Conservation (phyloP, 768 basidiomycete genomes). For the Lentinula boryana region DNA sequence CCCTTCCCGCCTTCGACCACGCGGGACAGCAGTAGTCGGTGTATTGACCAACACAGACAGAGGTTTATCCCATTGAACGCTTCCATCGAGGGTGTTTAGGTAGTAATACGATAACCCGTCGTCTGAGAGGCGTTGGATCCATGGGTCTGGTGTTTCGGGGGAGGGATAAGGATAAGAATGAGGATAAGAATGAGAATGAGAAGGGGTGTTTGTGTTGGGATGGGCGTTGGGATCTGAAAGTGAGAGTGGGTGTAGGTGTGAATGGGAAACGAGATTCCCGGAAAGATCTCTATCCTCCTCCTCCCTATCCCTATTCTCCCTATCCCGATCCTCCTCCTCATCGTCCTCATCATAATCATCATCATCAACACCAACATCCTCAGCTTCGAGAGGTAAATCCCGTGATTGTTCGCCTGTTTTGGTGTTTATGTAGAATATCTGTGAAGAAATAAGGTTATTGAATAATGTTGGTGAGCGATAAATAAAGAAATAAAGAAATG, state of each 20-base stretch:
- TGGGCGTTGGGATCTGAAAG: too few relatives aligned
- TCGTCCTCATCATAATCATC: constrained; percentile 16
- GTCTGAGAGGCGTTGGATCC: constrained; percentile 74
- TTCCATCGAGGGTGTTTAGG: constrained; percentile 63
- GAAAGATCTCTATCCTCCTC: too few relatives aligned
- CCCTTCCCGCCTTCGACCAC: not conserved
- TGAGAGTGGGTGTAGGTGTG: too few relatives aligned
- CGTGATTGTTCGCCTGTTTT: constrained; percentile 77
- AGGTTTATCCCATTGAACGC: constrained; percentile 68
- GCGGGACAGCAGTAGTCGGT: not conserved
- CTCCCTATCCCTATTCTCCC: too few relatives aligned
- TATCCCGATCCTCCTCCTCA: too few relatives aligned
- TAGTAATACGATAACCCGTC: constrained; percentile 82
- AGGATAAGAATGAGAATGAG: constrained; percentile 42
- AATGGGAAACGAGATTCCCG: too few relatives aligned
- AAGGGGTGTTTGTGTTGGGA: constrained; percentile 35
- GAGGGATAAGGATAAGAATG: constrained; percentile 25
- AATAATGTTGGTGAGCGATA: too few relatives aligned
- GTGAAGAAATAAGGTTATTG: too few relatives aligned
- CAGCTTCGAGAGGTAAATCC: constrained; percentile 75
- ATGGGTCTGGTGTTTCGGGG: constrained; percentile 83
- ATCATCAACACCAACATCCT: constrained; percentile 30
- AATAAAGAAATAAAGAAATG: too few relatives aligned
- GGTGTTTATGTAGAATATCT: constrained; percentile 97
- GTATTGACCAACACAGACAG: too few relatives aligned